A percentile compares a stretch with the other conserved stretches of the same genome.
phyloP scores from a whole-genome alignment of 192 early-diverging fungal genomes.

The Coemansia sp. region DNA sequence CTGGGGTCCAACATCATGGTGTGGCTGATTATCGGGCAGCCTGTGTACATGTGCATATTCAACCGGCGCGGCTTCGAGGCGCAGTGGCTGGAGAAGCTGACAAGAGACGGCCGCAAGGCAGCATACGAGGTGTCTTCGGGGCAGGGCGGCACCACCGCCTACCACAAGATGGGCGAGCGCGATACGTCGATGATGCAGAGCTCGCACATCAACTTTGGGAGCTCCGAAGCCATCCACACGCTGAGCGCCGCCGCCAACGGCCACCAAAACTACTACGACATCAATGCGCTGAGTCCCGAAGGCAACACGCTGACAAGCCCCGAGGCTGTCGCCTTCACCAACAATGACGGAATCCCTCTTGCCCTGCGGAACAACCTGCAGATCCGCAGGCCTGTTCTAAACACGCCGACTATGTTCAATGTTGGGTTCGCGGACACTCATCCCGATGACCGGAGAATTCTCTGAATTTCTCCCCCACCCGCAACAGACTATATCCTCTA shows the following conservation, averaged over 20 bases:
- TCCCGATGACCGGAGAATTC: conserved; percentile 20
- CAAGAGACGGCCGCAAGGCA: conserved; percentile 41
- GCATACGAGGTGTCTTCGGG: conserved; percentile 40
- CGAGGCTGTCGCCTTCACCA: conserved; percentile 15
- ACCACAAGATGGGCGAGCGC: conserved; percentile 44
- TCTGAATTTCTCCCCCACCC: not conserved
- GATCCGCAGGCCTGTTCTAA: conserved; percentile 39
- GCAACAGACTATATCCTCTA: no score
- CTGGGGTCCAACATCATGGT: conserved; percentile 33
- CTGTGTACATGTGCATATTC: conserved; percentile 46
- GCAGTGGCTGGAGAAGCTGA: conserved; percentile 47
- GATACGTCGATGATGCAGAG: conserved; percentile 33
- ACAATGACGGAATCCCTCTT: conserved; percentile 36
- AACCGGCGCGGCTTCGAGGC: conserved; percentile 39
- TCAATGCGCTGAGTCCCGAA: not conserved
- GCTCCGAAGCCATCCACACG: conserved; percentile 19
- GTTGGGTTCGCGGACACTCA: conserved; percentile 4
- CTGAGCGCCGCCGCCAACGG: conserved; percentile 12
- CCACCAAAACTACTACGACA: conserved; percentile 24
- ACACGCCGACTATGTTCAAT: conserved; percentile 39
- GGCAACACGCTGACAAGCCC: conserved; percentile 27
- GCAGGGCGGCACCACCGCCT: conserved; percentile 38
- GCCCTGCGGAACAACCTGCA: conserved; percentile 47
- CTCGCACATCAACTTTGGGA: conserved; percentile 38
- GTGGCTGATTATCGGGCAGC: conserved; percentile 41